Base-by-base conservation (phyloP, 202 grass and related monocot species). In the Panicum virgatum region DNA sequence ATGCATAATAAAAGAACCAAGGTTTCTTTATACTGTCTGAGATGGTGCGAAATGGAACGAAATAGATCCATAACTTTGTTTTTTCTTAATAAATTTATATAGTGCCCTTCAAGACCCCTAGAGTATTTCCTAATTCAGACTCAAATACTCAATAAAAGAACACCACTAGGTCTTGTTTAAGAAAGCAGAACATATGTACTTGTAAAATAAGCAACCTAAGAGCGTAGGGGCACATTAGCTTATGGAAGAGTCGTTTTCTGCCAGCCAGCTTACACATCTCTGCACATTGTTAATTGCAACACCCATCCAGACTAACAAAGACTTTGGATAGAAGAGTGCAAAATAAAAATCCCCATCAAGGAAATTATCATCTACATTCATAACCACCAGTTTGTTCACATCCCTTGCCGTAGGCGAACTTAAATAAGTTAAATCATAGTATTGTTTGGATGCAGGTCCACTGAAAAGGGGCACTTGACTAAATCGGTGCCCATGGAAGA, bases 161-260 rank as follows among this genome's bases (percentile, higher is more conserved):
- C 42, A 83, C 88, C 69, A 83, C 3, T 76, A 63, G 62, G 84
- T 87, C 75, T 86, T 83, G 37, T 86, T 83, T 76, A 87, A 63
- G 69, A 63, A 80, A 54, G 15, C 38, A 57, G 45, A 54, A 42
- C 80, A 59, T 70, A 57, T 0, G 20, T 65, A 71, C 32, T 45
- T 46, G 40, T 38, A 64, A 70, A 53, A 80, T 34, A 69, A 12
- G 53, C 36, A 58, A 80, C 79, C 34, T 38, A 76, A 75, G 52
- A 19, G 62, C 25, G 7, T 46, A 46, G 27, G 27, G 16, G 52
- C 25, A 20, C 66, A 80, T 75, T 80, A 70, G 54, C 62, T 59
- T 83, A 80, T 58, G 45, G 25, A 71, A 80, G 46, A 15, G 76
- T 90, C 84, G 15, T 80, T 90, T 83, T 87, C 80, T 76, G 44